A percentile compares a stretch with the other conserved stretches of the same genome.
phyloP scores from a whole-genome alignment of 2,329 filamentous ascomycete genomes.

The Aspergillus amoenus region DNA sequence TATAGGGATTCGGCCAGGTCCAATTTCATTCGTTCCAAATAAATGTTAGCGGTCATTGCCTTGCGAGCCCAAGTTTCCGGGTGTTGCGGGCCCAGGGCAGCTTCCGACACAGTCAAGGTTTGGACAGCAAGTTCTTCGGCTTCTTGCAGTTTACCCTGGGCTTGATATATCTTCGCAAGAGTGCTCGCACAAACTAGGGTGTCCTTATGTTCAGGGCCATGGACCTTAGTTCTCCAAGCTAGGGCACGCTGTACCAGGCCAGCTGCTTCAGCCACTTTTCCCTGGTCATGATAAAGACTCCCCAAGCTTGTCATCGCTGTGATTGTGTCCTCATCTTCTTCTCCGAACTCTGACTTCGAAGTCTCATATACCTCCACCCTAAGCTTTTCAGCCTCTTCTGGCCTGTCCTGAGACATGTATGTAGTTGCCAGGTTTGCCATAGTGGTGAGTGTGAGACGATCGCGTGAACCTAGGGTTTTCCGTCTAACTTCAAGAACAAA shows the following conservation, averaged over 20 bases:
- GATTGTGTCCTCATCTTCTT: constrained; percentile 19
- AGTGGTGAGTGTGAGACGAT: constrained; percentile 19
- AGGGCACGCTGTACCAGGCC: constrained; percentile 15
- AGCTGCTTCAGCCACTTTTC: constrained; percentile 25
- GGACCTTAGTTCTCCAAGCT: constrained; percentile 15
- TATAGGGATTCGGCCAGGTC: neutral
- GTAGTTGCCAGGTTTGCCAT: constrained; percentile 19
- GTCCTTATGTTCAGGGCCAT: constrained; percentile 16
- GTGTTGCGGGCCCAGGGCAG: constrained; percentile 12
- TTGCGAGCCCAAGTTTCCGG: neutral
- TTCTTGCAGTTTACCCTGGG: constrained; percentile 15
- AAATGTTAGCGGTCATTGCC: neutral
- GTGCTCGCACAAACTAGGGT: constrained; percentile 30
- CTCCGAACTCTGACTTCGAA: constrained; percentile 16
- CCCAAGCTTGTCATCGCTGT: constrained; percentile 18
- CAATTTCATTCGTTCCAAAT: neutral
- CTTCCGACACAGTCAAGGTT: constrained; percentile 12
- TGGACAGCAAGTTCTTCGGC: constrained; percentile 25
- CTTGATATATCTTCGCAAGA: constrained; percentile 14
- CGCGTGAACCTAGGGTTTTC: constrained; percentile 12
- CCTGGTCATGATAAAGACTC: constrained; percentile 14
- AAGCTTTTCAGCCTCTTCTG: constrained; percentile 18
- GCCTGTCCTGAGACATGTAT: constrained; percentile 16
- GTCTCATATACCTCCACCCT: constrained; percentile 17
- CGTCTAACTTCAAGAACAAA: neutral